Percentiles rank a stretch among this genome's conserved stretches.
These are phyloP conservation scores for Pelargonium citronellum DNA, from an alignment of 441 rosid species.

Conservation along the genomic window DNA sequence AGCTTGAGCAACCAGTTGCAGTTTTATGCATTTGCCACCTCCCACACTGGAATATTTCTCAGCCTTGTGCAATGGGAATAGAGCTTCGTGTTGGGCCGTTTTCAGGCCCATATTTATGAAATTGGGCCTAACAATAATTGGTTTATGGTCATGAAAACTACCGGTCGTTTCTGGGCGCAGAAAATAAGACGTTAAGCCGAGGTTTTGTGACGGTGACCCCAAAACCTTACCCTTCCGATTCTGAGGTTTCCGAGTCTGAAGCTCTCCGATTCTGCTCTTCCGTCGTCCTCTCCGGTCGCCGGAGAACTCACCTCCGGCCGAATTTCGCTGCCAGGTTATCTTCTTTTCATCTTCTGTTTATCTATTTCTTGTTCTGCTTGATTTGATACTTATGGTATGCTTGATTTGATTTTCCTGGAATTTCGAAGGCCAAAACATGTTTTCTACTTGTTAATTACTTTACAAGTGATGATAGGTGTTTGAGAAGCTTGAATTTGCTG, in stretches of 20 bases:
- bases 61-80: no score
- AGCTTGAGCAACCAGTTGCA: no score
- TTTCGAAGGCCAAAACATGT: not conserved
- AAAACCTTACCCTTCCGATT: conserved; percentile 16
- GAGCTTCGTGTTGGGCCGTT: no score
- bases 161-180: no score
- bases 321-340: conserved; percentile 1
- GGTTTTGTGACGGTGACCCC: not conserved
- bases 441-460: not conserved
- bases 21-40: no score
- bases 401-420: not conserved
- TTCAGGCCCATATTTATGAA: no score
- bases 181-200: no score
- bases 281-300: not conserved
- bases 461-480: not conserved
- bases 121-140: no score
- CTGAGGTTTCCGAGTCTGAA: not conserved
- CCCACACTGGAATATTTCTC: no score
- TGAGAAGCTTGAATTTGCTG: not conserved
- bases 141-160: no score
- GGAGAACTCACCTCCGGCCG: not conserved
- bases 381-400: not conserved
- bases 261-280: not conserved
- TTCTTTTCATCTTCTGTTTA: not conserved
- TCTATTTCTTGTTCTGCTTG: not conserved